Evolutionary conservation across 805 yeast species (phyloP).

Genomic region (Cyberlindnera mrakii): DNA sequence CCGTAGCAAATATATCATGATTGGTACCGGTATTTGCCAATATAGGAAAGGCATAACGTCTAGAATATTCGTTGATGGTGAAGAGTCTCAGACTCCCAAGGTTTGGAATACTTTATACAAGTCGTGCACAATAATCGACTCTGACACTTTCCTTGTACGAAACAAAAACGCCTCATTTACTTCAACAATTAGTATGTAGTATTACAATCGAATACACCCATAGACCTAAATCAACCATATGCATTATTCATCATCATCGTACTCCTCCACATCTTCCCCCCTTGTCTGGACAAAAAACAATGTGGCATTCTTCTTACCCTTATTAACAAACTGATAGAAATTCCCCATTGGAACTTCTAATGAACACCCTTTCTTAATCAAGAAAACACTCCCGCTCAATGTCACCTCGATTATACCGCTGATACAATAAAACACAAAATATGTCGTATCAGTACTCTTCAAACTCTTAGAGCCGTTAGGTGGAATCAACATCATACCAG

Average conservation of each 20-base stretch:
- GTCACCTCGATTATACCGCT: conserved; percentile 67
- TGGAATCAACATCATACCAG: conserved; percentile 68
- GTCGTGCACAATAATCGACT: no score
- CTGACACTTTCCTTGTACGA: no score
- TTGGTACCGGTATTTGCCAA: no score
- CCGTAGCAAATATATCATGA: no score
- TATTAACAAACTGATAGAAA: conserved; percentile 61
- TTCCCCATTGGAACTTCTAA: conserved; percentile 79
- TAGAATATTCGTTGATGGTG: no score
- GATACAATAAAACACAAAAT: conserved; percentile 70
- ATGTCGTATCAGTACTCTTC: conserved; percentile 53
- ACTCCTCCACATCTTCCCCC: conserved; percentile 21
- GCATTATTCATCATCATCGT: conserved; percentile 13
- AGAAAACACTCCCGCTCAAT: conserved; percentile 50
- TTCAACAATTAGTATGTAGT: no score
- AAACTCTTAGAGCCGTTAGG: conserved; percentile 52
- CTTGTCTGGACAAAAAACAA: conserved; percentile 71
- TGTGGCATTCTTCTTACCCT: conserved; percentile 49
- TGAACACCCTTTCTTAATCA: conserved; percentile 66
- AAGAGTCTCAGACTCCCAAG: no score
- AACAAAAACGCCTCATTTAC: no score
- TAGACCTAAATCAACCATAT: not conserved
- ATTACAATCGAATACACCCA: no score
- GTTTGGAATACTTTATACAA: no score
- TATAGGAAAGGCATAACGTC: no score